Evolutionary conservation across 495 filamentous ascomycete genomes (phyloP).

Genomic region (Neurospora sp.): DNA sequence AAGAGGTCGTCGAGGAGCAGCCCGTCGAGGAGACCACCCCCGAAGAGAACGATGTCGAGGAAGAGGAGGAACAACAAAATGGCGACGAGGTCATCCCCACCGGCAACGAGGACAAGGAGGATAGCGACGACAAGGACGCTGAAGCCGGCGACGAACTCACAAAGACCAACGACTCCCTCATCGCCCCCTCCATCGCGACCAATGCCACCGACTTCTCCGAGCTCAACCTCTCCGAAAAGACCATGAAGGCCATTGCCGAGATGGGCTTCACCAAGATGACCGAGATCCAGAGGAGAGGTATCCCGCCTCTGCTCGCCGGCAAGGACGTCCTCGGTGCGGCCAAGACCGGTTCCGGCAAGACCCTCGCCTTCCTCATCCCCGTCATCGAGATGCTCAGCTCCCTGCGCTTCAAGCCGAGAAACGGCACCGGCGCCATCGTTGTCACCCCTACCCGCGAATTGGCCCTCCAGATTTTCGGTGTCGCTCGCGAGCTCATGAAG

Average conservation of each 20-base stretch:
- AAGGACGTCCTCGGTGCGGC: conserved; percentile 92
- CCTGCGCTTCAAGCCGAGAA: conserved; percentile 67
- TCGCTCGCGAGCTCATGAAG: conserved; percentile 83
- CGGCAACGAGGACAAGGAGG: conserved; percentile 14
- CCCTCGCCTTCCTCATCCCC: conserved; percentile 87
- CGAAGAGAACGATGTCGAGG: conserved; percentile 7
- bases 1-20: conserved; percentile 7
- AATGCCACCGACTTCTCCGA: conserved; percentile 54
- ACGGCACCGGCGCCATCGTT: conserved; percentile 77
- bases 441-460: conserved; percentile 85
- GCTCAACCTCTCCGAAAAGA: conserved; percentile 76
- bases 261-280: conserved; percentile 96
- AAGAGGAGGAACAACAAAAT: background rate
- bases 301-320: conserved; percentile 81
- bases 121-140: conserved; percentile 18
- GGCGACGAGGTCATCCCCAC: conserved; percentile 6
- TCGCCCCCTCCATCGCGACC: conserved; percentile 22
- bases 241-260: conserved; percentile 74
- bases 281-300: conserved; percentile 81
- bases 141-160: conserved; percentile 10
- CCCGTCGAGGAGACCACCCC: conserved; percentile 11
- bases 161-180: conserved; percentile 14
- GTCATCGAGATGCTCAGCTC: conserved; percentile 90
- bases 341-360: conserved; percentile 96
- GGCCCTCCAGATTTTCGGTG: conserved; percentile 91